A percentile compares a stretch with the other conserved stretches of the same genome.
Conservation (phyloP, 2,329 filamentous ascomycete species). For the Huntiella moniliformis region DNA sequence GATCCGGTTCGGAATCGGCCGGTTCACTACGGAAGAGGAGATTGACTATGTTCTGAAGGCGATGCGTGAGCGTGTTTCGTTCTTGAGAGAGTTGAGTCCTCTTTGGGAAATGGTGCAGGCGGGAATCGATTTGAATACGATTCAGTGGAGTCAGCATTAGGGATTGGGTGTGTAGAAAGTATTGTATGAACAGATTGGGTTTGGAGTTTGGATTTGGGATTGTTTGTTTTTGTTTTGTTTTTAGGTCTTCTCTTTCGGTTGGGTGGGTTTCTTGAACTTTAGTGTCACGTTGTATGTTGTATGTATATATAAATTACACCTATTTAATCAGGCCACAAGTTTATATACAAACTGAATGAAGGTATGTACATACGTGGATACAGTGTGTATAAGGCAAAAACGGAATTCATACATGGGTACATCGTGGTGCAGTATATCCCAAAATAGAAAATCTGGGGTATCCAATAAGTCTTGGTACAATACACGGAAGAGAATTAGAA, state of each 20-base stretch:
- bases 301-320: no score
- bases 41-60: conserved; percentile 97
- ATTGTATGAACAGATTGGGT: conserved; percentile 5
- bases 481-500: no score
- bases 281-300: no score
- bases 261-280: no score
- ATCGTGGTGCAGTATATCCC: no score
- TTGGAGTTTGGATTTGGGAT: neutral
- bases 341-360: no score
- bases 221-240: conserved; percentile 2
- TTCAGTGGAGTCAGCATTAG: conserved; percentile 95
- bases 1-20: conserved; percentile 91
- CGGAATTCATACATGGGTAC: no score
- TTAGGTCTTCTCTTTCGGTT: neutral
- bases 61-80: conserved; percentile 74
- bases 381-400: no score
- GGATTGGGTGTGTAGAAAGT: conserved; percentile 4
- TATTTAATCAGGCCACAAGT: no score
- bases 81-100: conserved; percentile 84
- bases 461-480: no score
- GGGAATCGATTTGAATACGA: conserved; percentile 84
- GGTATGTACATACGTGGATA: no score
- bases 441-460: no score
- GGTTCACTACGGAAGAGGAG: conserved; percentile 87
- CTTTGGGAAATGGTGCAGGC: conserved; percentile 97